Conservation (phyloP, 2,329 filamentous ascomycete species). For the Pseudonectria buxi region DNA sequence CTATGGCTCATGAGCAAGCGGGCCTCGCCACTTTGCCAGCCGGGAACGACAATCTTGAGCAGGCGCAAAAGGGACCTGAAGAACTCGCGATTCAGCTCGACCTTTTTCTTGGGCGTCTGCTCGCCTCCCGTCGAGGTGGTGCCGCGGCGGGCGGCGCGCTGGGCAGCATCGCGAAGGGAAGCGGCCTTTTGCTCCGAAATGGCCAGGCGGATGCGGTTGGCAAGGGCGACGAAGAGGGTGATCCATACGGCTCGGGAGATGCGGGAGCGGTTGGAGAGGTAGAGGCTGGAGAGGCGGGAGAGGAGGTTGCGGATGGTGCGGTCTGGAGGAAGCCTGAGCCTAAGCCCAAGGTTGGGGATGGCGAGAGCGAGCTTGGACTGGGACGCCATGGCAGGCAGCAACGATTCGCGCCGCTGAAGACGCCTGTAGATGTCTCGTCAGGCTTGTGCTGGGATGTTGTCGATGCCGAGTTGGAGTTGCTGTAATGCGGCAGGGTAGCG, state of each 20-base stretch:
- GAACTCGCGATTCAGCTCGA: conserved; percentile 84
- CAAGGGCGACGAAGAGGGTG: conserved; percentile 70
- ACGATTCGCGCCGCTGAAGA: too few relatives aligned
- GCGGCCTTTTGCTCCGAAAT: conserved; percentile 90
- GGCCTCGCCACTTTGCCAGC: conserved; percentile 83
- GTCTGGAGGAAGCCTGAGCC: conserved; percentile 35
- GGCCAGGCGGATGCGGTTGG: conserved; percentile 84
- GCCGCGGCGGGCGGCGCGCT: conserved; percentile 40
- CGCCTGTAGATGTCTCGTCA: neutral
- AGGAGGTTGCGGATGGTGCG: conserved; percentile 60
- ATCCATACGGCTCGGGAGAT: conserved; percentile 82
- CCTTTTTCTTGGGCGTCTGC: conserved; percentile 60
- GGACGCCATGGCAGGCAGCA: conserved; percentile 53
- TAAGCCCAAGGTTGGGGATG: neutral
- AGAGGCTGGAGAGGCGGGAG: conserved; percentile 61
- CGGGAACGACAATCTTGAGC: conserved; percentile 80
- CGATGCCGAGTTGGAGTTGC: conserved; percentile 1
- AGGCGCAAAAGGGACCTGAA: conserved; percentile 69
- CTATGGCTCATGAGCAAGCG: conserved; percentile 83
- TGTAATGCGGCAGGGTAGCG: conserved; percentile 5
- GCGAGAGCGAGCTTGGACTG: conserved; percentile 63
- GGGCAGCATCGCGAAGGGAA: conserved; percentile 58
- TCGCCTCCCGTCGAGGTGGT: conserved; percentile 37
- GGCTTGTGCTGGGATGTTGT: neutral
- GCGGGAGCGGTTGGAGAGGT: conserved; percentile 70